A percentile compares a stretch with the other conserved stretches of the same genome.
Evolutionary conservation across 257 asterid genomes (phyloP).

Genomic region (Petrea volubilis): DNA sequence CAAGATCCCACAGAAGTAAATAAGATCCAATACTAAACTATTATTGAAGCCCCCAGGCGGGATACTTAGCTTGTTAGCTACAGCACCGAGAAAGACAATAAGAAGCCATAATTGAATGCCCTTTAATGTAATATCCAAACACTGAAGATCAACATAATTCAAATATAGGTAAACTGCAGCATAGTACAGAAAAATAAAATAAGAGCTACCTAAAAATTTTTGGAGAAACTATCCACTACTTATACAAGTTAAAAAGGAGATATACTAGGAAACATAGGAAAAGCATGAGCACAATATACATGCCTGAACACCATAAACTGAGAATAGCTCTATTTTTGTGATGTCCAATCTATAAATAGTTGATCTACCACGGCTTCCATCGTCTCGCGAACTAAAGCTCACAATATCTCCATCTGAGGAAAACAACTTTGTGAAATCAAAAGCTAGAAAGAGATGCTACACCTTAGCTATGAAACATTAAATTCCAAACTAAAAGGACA

Average conservation of each 20-base stretch:
- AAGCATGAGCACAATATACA: slow-evolving; percentile 29
- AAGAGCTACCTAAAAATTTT: slow-evolving; percentile 1
- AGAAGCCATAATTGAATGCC: not conserved
- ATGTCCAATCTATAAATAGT: slow-evolving; percentile 73
- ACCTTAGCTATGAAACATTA: slow-evolving; percentile 20
- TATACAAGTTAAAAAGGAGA: not conserved
- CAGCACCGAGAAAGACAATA: not conserved
- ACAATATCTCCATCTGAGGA: slow-evolving; percentile 56
- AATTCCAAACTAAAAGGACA: not conserved
- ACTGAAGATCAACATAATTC: not conserved
- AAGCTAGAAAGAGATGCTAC: slow-evolving; percentile 24
- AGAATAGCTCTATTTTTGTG: slow-evolving; percentile 59
- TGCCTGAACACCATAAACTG: slow-evolving; percentile 81
- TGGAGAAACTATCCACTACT: not conserved
- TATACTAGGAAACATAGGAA: slow-evolving; percentile 8
- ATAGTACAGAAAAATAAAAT: not conserved
- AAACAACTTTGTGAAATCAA: slow-evolving; percentile 24
- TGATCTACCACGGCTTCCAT: slow-evolving; percentile 47
- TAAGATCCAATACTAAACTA: not conserved
- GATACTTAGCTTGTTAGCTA: too few species aligned
- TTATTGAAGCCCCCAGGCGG: not conserved
- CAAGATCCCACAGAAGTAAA: not conserved
- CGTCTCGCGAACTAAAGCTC: slow-evolving; percentile 38
- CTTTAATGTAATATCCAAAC: not conserved
- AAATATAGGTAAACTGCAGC: not conserved